Conservation (phyloP, 2,329 filamentous ascomycete species). For the Periglandula ipomoeae region DNA sequence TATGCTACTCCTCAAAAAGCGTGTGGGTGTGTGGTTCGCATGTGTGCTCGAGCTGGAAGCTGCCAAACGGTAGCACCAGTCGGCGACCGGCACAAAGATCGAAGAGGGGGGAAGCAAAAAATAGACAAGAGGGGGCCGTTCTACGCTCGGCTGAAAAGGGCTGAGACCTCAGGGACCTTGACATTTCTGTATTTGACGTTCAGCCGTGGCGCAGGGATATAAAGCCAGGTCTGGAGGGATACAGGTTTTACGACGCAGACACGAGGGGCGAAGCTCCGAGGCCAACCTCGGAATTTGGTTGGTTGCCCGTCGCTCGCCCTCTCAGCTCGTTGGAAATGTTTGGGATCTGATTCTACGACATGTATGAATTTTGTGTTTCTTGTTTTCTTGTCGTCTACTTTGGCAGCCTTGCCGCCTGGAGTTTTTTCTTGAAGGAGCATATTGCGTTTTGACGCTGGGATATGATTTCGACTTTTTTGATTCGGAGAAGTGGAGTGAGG, state of each 20-base stretch:
- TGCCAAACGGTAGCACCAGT: background rate
- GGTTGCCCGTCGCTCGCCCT: background rate
- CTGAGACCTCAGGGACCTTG: background rate
- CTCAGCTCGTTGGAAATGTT: background rate
- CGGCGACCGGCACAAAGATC: background rate
- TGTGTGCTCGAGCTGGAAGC: background rate
- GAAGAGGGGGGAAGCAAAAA: background rate
- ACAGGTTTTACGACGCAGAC: background rate
- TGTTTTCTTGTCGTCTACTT: background rate
- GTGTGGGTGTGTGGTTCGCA: background rate
- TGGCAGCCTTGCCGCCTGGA: too few relatives aligned
- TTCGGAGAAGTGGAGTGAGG: background rate
- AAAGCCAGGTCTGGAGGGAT: background rate
- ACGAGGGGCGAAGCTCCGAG: background rate
- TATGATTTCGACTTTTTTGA: background rate
- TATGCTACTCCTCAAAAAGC: too few relatives aligned
- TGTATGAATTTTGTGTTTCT: background rate
- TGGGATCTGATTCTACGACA: background rate
- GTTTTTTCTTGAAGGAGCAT: background rate
- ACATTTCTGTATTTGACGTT: slow-evolving; percentile 2
- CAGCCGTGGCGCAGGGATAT: slow-evolving; percentile 7
- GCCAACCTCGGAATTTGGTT: background rate
- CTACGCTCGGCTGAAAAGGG: background rate
- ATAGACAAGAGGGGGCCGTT: background rate
- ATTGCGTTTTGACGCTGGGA: background rate